Base-by-base conservation (phyloP, 495 filamentous ascomycete species). In the Rostrohypoxylon terebratum region DNA sequence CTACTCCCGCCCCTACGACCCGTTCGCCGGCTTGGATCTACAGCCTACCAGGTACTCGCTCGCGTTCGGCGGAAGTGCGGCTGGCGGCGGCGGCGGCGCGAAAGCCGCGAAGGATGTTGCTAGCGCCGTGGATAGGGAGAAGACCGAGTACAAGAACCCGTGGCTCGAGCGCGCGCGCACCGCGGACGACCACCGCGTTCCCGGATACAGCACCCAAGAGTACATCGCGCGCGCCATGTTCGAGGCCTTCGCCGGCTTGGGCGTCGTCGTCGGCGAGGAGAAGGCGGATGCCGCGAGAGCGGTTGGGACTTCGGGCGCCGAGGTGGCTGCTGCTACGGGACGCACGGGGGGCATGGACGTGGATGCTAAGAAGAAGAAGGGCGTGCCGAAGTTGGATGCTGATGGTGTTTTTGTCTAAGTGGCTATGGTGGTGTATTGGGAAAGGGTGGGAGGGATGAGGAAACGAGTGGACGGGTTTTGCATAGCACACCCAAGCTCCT, bases 221-320 rank as follows among this genome's bases (percentile, higher is more conserved):
- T 98, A 94, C 73, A 94, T 91, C 75, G 82, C 89, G 25, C 83
- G 94, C 21, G 90, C 92, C 18, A 79, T 98, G 81, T 89, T 92
- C 72, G 94, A 97, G 76, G 94, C 95, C 0, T 99, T 97, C 81
- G 88, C 92, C 0, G 96, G 96, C 0, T 78, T 99, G 70, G 94
- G 92, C 1, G 82, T 85, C 28, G 90, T 93, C 48, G 92, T 97
- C 72, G 92, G 88, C 40, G 94, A 98, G 23, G 94, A 97, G 77
- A 83, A 93, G 63, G 71, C 78, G 10, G 70, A 74, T 14, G 71
- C 74, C 28, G 80, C 77, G 42, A 81, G 77, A 1, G 77, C 74
- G 33, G 81, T 78, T 42, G 82, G 77, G 0, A 77, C 75, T 9
- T 77, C 78, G 0, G 74, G 75, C 13, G 81, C 77, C 0, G 79